phyloP scores from a whole-genome alignment of 345 rosid species.

The Draba incana region DNA sequence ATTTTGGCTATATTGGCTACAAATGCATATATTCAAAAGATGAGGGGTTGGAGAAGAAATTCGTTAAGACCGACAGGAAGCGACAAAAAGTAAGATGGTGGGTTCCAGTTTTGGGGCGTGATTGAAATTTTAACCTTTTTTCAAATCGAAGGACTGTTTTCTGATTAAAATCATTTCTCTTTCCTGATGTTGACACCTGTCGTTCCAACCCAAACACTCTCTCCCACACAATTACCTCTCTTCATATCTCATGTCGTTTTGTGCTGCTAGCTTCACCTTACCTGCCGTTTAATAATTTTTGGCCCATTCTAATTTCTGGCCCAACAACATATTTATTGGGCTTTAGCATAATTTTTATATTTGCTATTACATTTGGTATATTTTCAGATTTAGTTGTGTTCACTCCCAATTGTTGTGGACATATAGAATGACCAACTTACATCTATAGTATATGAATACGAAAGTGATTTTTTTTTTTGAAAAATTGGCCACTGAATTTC shows the following conservation, averaged over 20 bases:
- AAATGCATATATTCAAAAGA: slow-evolving; percentile 10
- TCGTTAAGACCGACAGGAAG: slow-evolving; percentile 39
- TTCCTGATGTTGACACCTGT: slow-evolving; percentile 34
- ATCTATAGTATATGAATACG: background rate
- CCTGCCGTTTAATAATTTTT: slow-evolving; percentile 31
- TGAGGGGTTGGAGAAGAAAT: slow-evolving; percentile 18
- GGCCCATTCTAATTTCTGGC: background rate
- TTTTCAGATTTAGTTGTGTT: background rate
- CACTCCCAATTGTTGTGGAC: no score
- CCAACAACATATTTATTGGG: background rate
- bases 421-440: no score
- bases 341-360: background rate
- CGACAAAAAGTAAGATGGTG: slow-evolving; percentile 38
- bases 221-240: background rate
- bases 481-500: background rate
- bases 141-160: slow-evolving; percentile 36
- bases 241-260: slow-evolving; percentile 28
- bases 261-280: background rate
- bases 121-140: slow-evolving; percentile 32
- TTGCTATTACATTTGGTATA: background rate
- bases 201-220: slow-evolving; percentile 1
- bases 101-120: slow-evolving; percentile 38
- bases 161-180: background rate
- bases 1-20: background rate
- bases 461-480: background rate